phyloP scores from a whole-genome alignment of 2,329 filamentous ascomycete species.

The Ophiostoma australiae region DNA sequence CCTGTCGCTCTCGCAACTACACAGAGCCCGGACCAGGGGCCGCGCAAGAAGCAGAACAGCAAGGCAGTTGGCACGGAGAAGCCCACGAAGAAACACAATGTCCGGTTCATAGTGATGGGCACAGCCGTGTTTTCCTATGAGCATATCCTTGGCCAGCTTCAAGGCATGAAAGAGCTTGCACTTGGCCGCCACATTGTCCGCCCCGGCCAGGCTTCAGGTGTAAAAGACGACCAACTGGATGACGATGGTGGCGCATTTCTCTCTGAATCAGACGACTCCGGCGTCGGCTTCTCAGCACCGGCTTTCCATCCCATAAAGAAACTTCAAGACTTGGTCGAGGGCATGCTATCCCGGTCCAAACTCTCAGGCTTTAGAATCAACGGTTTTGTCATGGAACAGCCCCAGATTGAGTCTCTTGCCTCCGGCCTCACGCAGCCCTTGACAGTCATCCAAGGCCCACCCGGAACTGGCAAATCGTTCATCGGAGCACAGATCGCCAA shows the following conservation, averaged over 20 bases:
- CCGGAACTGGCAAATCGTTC: slow-evolving; percentile 71
- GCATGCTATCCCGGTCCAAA: background rate
- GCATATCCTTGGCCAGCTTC: slow-evolving; percentile 57
- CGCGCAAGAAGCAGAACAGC: background rate
- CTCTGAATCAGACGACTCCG: slow-evolving; percentile 1
- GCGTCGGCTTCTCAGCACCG: background rate
- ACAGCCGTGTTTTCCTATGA: slow-evolving; percentile 65
- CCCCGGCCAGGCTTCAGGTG: background rate
- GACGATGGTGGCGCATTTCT: background rate
- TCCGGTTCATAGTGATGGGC: slow-evolving; percentile 55
- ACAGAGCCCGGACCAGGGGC: background rate
- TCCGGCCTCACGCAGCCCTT: slow-evolving; percentile 20
- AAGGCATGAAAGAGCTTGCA: slow-evolving; percentile 52
- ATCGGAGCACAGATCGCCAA: slow-evolving; percentile 61
- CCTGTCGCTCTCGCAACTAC: background rate
- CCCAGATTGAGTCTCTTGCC: slow-evolving; percentile 53
- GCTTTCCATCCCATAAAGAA: background rate
- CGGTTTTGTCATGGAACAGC: slow-evolving; percentile 28
- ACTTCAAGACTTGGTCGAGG: background rate
- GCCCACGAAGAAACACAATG: slow-evolving; percentile 11
- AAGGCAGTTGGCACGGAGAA: background rate
- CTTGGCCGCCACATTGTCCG: slow-evolving; percentile 46
- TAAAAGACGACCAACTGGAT: background rate
- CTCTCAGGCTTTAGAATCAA: background rate
- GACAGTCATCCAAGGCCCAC: slow-evolving; percentile 18